Base-by-base conservation (phyloP, 225 moss, liverwort and hornwort genomes). In the Physcomitrium patens region DNA sequence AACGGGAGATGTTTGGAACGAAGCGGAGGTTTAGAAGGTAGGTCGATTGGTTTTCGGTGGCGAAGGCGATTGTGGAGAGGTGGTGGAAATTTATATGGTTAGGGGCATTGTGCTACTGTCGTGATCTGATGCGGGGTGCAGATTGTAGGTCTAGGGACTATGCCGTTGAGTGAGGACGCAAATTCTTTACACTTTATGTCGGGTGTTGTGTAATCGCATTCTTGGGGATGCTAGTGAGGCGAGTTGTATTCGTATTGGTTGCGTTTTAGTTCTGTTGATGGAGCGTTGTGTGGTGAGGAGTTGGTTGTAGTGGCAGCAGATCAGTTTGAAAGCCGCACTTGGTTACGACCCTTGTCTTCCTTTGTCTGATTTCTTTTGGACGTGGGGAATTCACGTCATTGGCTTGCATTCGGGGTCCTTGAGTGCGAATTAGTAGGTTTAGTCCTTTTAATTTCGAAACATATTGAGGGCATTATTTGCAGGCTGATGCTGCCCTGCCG, bases 11-110 rank as follows among this genome's bases (percentile, higher is more conserved):
- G 24, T 24, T 1, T 24, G 15, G 79, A 41, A 24, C 37, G 75
- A 70, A 63, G 63, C 31, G 31, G 7, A 37, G 4, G 31, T 37
- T 4, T 61, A 53, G 79, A 19, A 79, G 79, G 79, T 68, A 79
- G 79, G 79, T 79, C 31, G 73, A 73, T 79, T 67, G 66, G 57
- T 12, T 57, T 16, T 47, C 16, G 22, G 48, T 57, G 45, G 65
- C 15, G 51, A 22, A 31, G 31, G 65, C 23, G 37, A 74, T 75
- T 80, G 69, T n/a, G 79, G 16, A 44, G 61, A 62, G 62, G 42
- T n/a, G 27, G 54, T 37, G 74, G n/a, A 70, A 75, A 66, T 72
- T 2, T 15, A 28, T 53, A 46, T 73, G 61, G 31, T 61, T 56
- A 70, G 63, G 55, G 1, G 1, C 60, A 42, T 67, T 50, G 45